Evolutionary conservation across 2,329 filamentous ascomycete species (phyloP).

Genomic region (Chaetomiaceae sp.): DNA sequence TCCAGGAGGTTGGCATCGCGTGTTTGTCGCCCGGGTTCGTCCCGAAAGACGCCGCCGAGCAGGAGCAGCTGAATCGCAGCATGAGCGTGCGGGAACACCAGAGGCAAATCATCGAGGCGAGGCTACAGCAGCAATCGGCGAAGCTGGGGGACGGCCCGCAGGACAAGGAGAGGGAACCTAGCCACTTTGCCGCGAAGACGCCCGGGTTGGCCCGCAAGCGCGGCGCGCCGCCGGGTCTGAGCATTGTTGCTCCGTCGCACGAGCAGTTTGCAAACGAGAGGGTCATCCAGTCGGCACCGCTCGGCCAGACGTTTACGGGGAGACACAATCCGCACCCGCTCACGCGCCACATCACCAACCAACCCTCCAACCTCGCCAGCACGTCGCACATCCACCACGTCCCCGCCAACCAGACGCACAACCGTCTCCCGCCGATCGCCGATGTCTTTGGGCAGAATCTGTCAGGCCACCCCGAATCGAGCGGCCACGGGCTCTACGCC

Average conservation of each 20-base stretch:
- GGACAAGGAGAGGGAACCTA: slow-evolving; percentile 49
- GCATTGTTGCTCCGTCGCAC: slow-evolving; percentile 90
- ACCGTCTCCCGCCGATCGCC: slow-evolving; percentile 86
- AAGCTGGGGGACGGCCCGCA: slow-evolving; percentile 60
- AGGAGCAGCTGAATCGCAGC: slow-evolving; percentile 90
- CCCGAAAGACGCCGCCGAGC: slow-evolving; percentile 94
- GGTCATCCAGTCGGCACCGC: slow-evolving; percentile 92
- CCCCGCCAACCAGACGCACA: slow-evolving; percentile 81
- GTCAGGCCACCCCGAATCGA: slow-evolving; percentile 54
- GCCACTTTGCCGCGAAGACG: slow-evolving; percentile 59
- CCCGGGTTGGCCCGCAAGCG: slow-evolving; percentile 69
- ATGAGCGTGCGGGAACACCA: slow-evolving; percentile 92
- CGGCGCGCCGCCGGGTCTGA: slow-evolving; percentile 81
- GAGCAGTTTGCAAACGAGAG: slow-evolving; percentile 89
- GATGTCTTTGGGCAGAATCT: slow-evolving; percentile 89
- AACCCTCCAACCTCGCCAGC: slow-evolving; percentile 74
- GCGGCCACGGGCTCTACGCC: slow-evolving; percentile 50
- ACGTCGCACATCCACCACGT: slow-evolving; percentile 89
- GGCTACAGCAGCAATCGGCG: slow-evolving; percentile 82
- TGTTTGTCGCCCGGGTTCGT: slow-evolving; percentile 94
- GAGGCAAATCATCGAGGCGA: slow-evolving; percentile 86
- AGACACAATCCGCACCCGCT: slow-evolving; percentile 73
- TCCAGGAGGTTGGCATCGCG: slow-evolving; percentile 89
- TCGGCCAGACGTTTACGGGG: slow-evolving; percentile 93
- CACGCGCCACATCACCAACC: slow-evolving; percentile 73